phyloP scores from a whole-genome alignment of 169 alveolate species.

The Plasmodium coatneyi region DNA sequence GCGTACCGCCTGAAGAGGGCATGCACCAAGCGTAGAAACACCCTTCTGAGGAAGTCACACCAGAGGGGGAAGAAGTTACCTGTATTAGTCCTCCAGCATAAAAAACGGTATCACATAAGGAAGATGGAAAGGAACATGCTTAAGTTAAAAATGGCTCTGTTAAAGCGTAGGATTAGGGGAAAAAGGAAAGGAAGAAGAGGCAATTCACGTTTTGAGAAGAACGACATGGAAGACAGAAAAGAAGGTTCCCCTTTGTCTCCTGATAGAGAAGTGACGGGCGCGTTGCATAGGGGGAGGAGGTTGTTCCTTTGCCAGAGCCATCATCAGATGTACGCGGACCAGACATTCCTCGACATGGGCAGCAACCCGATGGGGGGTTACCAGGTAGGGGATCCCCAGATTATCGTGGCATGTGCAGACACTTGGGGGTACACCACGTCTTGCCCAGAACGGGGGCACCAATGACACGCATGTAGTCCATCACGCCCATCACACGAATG shows the following conservation, averaged over 20 bases:
- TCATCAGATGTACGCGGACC: conserved; percentile 48
- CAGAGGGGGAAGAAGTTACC: background rate
- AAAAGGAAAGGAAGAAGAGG: conserved; percentile 7
- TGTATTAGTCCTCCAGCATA: background rate
- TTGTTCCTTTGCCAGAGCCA: conserved; percentile 13
- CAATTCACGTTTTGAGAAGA: background rate
- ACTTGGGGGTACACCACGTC: background rate
- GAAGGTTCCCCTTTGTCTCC: background rate
- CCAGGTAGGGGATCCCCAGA: background rate
- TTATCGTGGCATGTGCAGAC: background rate
- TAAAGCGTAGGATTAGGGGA: conserved; percentile 11
- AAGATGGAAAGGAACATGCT: background rate
- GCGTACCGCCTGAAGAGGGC: background rate
- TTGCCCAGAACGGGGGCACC: too few species aligned
- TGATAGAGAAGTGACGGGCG: conserved; percentile 11
- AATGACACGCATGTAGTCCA: too few species aligned
- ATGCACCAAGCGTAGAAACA: background rate
- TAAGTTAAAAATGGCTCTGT: conserved; percentile 2
- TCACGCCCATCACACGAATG: background rate
- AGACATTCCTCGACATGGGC: background rate
- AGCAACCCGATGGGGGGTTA: background rate
- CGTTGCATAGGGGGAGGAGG: background rate
- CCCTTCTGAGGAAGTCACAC: background rate
- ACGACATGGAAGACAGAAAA: background rate
- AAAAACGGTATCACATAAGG: background rate